These are phyloP conservation scores for Psilocybe tampanensis DNA, from an alignment of 768 basidiomycete species.

Conservation along the genomic window DNA sequence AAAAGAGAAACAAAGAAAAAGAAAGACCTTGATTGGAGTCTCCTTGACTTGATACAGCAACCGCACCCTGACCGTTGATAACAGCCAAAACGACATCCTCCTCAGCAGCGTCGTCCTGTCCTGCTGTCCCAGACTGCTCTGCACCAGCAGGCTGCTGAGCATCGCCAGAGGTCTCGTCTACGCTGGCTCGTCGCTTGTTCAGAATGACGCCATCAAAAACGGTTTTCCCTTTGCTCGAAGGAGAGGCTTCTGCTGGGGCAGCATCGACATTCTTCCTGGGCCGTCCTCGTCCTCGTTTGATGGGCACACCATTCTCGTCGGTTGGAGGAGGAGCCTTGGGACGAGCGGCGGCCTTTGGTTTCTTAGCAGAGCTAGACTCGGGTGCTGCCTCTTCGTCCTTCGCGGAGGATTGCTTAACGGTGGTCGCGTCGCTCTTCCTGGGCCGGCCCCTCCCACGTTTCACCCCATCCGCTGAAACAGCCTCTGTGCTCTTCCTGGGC, in stretches of 20 bases:
- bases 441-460: conserved; percentile 1
- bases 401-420: no score
- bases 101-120: conserved; percentile 8
- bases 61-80: conserved; percentile 7
- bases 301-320: background rate
- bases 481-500: conserved; percentile 7
- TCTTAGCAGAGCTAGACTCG: conserved; percentile 2
- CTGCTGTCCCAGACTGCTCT: background rate
- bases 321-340: conserved; percentile 1
- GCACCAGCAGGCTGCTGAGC: conserved; percentile 1
- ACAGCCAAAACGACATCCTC: conserved; percentile 17
- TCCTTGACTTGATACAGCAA: conserved; percentile 16
- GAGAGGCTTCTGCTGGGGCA: background rate
- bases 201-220: conserved; percentile 21
- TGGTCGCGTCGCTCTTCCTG: background rate
- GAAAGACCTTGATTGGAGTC: conserved; percentile 19
- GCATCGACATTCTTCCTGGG: conserved; percentile 14
- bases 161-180: background rate
- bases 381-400: background rate
- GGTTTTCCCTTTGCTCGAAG: conserved; percentile 16
- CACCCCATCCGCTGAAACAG: background rate
- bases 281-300: conserved; percentile 17
- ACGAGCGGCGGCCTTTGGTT: background rate
- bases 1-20: background rate
- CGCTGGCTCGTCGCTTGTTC: conserved; percentile 8